phyloP scores from a whole-genome alignment of 2,329 filamentous ascomycete species.

The Cladosporium sp. region DNA sequence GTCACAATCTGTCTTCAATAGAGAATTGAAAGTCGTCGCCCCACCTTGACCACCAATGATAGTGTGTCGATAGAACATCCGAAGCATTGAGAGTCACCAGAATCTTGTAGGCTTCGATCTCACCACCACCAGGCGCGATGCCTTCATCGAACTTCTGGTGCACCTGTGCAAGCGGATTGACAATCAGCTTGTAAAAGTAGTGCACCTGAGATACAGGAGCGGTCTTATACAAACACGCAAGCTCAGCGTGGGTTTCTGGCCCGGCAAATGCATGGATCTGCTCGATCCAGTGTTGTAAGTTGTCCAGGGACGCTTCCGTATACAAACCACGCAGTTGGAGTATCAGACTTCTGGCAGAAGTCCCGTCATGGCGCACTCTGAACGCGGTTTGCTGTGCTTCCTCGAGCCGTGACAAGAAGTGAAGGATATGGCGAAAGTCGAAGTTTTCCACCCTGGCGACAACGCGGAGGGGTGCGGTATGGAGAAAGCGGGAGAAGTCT shows the following conservation, averaged over 20 bases:
- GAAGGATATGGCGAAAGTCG: neutral
- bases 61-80: too few species aligned
- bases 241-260: neutral
- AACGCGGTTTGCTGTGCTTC: neutral
- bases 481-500: neutral
- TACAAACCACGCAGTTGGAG: neutral
- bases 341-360: neutral
- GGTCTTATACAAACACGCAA: neutral
- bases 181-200: too few species aligned
- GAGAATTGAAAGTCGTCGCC: too few species aligned
- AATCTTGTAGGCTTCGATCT: neutral
- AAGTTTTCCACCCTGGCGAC: neutral
- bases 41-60: too few species aligned
- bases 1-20: too few species aligned
- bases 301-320: neutral
- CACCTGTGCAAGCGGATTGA: too few species aligned
- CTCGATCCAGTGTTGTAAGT: neutral
- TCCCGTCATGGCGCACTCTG: neutral
- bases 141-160: neutral
- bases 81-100: neutral
- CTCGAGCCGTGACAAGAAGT: neutral
- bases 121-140: neutral
- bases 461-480: neutral
- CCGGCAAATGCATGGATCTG: neutral
- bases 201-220: too few species aligned